These are phyloP conservation scores for Chloranthus sessilifolius DNA, from an alignment of 164 flowering plant genomes.

Conservation along the genomic window DNA sequence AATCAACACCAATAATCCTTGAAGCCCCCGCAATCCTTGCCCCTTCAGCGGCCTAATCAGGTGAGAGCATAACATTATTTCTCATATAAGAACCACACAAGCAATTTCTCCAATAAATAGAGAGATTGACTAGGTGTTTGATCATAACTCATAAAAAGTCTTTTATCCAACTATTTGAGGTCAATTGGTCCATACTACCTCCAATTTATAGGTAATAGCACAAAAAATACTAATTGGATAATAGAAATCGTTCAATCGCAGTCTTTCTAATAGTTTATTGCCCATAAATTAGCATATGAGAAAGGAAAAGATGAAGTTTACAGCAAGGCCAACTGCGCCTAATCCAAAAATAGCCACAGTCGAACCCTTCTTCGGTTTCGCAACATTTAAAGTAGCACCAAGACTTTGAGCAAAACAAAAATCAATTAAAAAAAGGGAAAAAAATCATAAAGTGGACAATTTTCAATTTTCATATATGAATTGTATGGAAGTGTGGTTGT, in stretches of 20 bases:
- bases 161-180: too few species aligned
- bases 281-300: not conserved
- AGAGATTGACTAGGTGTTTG: too few species aligned
- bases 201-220: too few species aligned
- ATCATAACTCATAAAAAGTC: too few species aligned
- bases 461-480: not conserved
- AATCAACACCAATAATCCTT: constrained; percentile 32
- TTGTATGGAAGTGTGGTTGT: not conserved
- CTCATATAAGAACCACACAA: too few species aligned
- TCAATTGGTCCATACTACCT: too few species aligned
- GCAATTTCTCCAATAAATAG: too few species aligned
- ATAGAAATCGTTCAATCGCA: too few species aligned
- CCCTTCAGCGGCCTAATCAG: constrained; percentile 32
- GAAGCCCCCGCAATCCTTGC: constrained; percentile 35
- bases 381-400: constrained; percentile 70
- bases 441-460: not conserved
- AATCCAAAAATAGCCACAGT: constrained; percentile 66
- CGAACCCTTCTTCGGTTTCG: constrained; percentile 56
- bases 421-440: constrained; percentile 1
- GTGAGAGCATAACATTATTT: not conserved
- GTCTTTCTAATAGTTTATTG: too few species aligned
- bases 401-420: constrained; percentile 29
- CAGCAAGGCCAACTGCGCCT: constrained; percentile 78
- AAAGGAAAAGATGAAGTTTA: constrained; percentile 19
- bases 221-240: too few species aligned